phyloP scores from a whole-genome alignment of 208 protist genomes.

The Trichomonas tenax region DNA sequence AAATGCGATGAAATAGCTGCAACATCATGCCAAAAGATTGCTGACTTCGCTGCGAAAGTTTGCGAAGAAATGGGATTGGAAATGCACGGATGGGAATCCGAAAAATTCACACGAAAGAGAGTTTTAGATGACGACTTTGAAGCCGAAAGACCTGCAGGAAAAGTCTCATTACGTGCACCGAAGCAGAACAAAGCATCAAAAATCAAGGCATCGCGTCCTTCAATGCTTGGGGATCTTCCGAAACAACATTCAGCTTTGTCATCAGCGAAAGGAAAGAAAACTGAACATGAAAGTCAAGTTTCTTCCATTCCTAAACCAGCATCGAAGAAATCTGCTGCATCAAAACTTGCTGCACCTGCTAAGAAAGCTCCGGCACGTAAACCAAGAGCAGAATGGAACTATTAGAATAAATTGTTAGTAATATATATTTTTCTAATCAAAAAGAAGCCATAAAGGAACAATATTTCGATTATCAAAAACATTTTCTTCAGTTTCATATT shows the following conservation, averaged over 20 bases:
- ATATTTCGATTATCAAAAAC: too few relatives aligned
- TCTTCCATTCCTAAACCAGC: neutral
- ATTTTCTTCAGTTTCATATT: too few relatives aligned
- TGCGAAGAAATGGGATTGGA: neutral
- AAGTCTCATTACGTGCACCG: neutral
- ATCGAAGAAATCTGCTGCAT: neutral
- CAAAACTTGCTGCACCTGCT: neutral
- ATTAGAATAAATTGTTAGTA: too few relatives aligned
- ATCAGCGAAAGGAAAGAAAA: neutral
- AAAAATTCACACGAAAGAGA: neutral
- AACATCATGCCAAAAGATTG: neutral
- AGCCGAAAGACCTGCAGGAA: neutral
- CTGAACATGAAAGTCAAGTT: too few relatives aligned
- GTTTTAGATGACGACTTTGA: neutral
- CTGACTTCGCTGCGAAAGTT: neutral
- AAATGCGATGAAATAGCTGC: neutral
- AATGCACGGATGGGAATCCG: neutral
- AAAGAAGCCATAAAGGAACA: too few relatives aligned
- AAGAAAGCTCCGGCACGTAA: too few relatives aligned
- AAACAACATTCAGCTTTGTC: neutral
- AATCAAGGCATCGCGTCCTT: neutral
- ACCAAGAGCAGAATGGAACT: too few relatives aligned
- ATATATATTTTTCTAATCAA: too few relatives aligned
- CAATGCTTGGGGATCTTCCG: neutral
- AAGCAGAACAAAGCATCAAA: neutral